Evolutionary conservation across 495 filamentous ascomycete genomes (phyloP), one percentile per base, ranked within the genome.

Genomic region (Ramalina peruviana): DNA sequence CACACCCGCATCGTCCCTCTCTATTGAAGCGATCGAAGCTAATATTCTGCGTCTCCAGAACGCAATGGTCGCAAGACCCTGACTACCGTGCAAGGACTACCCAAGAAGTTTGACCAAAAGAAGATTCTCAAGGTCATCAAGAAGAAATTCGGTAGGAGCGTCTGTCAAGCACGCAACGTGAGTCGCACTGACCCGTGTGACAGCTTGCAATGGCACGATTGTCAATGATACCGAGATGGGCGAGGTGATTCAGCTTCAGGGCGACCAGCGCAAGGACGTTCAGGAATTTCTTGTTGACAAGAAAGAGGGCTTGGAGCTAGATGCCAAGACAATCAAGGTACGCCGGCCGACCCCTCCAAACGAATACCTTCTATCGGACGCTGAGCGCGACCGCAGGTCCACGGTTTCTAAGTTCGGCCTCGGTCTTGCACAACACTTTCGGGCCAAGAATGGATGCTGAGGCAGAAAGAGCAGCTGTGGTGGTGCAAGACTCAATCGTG

Each of bases 41-140:
- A 20, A 58, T 59, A 21, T 57, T 54, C 3, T 39, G 43, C 38
- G 20, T 15, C 15, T 46, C 52, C 66, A 97, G 92, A 97, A 80
- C 93, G 92, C 72, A 98, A 97, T 97, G 92, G 92, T 82, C 93
- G 93, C 69, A 98, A 98, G 80, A 97, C 92, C 72, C 80, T 98
- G 86, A 98, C 92, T 56, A 98, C 92, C 58, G 88, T 97, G 58
- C 89, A 97, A 78, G 92, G 92, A 69, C 80, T 98, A 55, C 88
- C 92, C 49, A 88, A 88, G 76, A 94, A 94, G 66, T 96, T 94
- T 66, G 90, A 94, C 71, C 88, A 88, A 71, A 97, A 96, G 81
- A 96, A 96, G 75, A 94, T 98, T 64, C 78, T 98, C 62, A 96
- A 96, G 78, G 88, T 94, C 70, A 92, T 97, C 79, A 97, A 97